Base-by-base conservation (phyloP, 495 filamentous ascomycete genomes). In the Bathelium albidoporum region DNA sequence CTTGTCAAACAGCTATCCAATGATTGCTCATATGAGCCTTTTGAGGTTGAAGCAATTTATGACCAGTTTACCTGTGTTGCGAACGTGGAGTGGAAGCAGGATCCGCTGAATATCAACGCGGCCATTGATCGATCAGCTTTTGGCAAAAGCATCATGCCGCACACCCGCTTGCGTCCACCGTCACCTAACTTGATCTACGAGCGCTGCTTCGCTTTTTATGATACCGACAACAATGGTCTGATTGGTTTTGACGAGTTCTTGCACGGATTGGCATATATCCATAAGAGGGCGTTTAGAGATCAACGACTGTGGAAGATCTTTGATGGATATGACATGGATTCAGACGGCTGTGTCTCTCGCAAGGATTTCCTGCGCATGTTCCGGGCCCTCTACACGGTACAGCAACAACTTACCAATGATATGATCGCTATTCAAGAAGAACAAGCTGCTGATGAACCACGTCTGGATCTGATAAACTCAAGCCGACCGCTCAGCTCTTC, bases 201-300 rank as follows among this genome's bases (percentile, higher is more conserved):
- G 75, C 87, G 94, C 62, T 89, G 95, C 82, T 99, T 99, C 75
- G 83, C 88, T 34, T 97, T 96, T 73, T 99, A 96, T 73, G 95
- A 97, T 70, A 88, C 85, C 44, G 90, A 97, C 69, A 79, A 83
- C 34, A 89, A 97, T 69, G 89, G 87, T 10, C 75, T 95, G 11
- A 96, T 99, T 68, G 89, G 90, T n/a, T 97, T 97, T 68, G 83
- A 89, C 60, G 95, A 97, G 68, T 97, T 97, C 71, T 72, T 96
- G 29, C 83, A 84, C 41, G 94, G 89, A 1, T 80, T 95, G n/a
- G 85, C 89, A 0, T 90, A 86, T 65, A 81, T 95, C 43, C 90
- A 89, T 65, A 82, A 87, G 61, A 91, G 88, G 68, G 79, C 75
- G 45, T 78, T 55, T 29, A 55, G 77, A 32, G 76, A 81, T 59